phyloP scores from a whole-genome alignment of 257 asterid species.

The Capsicum rhomboideum region DNA sequence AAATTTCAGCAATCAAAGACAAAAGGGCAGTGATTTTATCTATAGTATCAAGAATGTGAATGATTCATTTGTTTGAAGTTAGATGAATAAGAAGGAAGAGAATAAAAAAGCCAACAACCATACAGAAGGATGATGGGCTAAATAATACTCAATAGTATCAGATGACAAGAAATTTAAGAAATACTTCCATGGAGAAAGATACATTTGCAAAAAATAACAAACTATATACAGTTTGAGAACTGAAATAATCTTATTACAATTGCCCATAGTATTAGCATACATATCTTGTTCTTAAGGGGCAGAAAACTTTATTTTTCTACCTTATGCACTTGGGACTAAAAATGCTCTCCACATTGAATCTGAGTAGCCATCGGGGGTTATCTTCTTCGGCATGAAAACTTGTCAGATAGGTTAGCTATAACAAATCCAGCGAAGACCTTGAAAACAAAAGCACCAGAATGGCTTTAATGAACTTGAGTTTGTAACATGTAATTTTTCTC shows the following conservation, averaged over 20 bases:
- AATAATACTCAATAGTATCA: not conserved
- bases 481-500: not conserved
- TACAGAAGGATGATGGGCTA: not conserved
- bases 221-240: not conserved
- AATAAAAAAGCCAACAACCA: no score
- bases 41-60: no score
- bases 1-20: no score
- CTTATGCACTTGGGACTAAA: not conserved
- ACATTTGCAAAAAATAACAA: not conserved
- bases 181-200: not conserved
- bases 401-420: conserved; percentile 49
- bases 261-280: not conserved
- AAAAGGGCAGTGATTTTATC: no score
- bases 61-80: no score
- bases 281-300: not conserved
- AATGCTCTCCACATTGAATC: not conserved
- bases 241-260: not conserved
- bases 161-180: no score
- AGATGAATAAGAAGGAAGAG: no score
- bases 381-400: conserved; percentile 32
- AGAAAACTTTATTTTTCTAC: not conserved
- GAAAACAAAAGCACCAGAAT: not conserved
- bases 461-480: not conserved
- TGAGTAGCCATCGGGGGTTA: not conserved
- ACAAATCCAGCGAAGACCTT: conserved; percentile 77